phyloP scores from a whole-genome alignment of 148 eudicot species.

The Fagopyrum homotropicum region DNA sequence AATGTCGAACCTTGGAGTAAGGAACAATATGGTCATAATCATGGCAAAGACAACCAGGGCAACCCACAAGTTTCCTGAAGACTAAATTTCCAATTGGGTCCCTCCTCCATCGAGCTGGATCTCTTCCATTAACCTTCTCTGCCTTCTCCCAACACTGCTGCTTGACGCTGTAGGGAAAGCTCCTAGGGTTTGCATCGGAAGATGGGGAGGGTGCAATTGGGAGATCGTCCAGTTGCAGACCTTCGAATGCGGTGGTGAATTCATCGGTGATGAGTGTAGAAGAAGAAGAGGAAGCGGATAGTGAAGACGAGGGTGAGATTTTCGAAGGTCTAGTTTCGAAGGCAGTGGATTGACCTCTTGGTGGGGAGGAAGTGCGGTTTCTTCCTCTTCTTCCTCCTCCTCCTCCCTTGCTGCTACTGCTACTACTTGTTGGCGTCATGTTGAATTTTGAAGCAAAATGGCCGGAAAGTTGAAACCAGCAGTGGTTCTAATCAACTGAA shows the following conservation, averaged over 20 bases:
- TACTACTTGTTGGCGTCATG: neutral
- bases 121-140: constrained; percentile 74
- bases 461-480: neutral
- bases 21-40: constrained; percentile 86
- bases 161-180: constrained; percentile 86
- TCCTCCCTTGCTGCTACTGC: neutral
- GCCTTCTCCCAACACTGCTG: constrained; percentile 96
- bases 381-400: constrained; percentile 16
- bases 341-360: constrained; percentile 16
- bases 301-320: constrained; percentile 22
- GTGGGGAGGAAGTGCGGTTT: constrained; percentile 15
- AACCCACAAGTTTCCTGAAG: constrained; percentile 88
- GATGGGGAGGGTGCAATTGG: constrained; percentile 15
- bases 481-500: neutral
- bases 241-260: constrained; percentile 31
- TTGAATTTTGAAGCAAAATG: neutral
- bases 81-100: constrained; percentile 68
- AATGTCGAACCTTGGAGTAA: constrained; percentile 55
- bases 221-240: constrained; percentile 23
- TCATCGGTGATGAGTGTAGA: constrained; percentile 28
- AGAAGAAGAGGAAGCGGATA: constrained; percentile 11
- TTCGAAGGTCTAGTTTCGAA: constrained; percentile 20
- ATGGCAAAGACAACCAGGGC: constrained; percentile 94
- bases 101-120: constrained; percentile 82
- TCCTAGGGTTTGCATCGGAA: constrained; percentile 49